Evolutionary conservation across 208 protist genomes (phyloP).

Genomic region (Leishmania guyanensis): DNA sequence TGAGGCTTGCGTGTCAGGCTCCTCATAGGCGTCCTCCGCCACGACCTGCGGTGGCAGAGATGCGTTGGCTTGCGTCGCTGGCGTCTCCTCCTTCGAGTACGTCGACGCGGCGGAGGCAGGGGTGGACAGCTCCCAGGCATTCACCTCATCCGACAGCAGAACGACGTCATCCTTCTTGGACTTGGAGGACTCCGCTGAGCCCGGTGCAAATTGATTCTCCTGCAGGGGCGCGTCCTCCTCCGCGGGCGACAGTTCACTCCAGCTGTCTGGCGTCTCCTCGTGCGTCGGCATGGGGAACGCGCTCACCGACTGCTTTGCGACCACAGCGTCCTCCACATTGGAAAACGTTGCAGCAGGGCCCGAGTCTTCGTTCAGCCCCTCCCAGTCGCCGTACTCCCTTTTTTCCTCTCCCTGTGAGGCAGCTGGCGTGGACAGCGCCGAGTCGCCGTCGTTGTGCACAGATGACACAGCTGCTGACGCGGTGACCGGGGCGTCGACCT

Average conservation of each 20-base stretch:
- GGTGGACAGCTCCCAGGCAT: not conserved
- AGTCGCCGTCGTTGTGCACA: not conserved
- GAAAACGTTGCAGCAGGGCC: not conserved
- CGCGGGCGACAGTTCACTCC: not conserved
- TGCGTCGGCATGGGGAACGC: not conserved
- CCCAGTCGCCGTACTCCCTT: not conserved
- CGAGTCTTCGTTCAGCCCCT: not conserved
- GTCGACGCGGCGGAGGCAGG: not conserved
- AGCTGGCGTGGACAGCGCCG: not conserved
- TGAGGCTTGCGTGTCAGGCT: not conserved
- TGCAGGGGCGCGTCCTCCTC: not conserved
- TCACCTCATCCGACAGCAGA: not conserved
- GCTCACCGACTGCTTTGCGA: not conserved
- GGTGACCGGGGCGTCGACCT: not conserved
- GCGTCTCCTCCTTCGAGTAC: not conserved
- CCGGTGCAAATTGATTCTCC: not conserved
- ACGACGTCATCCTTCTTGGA: not conserved
- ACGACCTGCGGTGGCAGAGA: not conserved
- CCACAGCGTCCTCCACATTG: not conserved
- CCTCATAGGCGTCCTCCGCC: not conserved
- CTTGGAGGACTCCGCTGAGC: not conserved
- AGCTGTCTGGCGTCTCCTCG: not conserved
- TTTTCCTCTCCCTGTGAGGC: not conserved
- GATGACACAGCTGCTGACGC: not conserved
- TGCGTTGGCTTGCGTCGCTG: not conserved